Conservation (phyloP, 805 yeast genomes). For the Hanseniaspora jakobsenii region DNA sequence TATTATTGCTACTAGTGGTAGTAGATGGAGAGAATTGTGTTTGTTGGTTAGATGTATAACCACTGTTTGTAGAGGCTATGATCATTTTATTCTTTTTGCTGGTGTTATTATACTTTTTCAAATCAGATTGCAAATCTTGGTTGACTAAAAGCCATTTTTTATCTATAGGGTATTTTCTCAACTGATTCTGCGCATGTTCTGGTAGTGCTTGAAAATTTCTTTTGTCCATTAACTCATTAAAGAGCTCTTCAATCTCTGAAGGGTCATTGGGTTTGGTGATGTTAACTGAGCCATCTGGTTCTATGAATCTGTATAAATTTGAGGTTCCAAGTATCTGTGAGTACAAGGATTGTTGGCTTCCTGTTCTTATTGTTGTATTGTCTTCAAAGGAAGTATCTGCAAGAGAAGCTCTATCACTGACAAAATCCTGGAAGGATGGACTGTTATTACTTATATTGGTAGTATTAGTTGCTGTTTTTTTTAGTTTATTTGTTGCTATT, state of each 20-base stretch:
- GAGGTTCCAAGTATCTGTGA: conserved; percentile 24
- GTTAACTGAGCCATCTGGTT: conserved; percentile 25
- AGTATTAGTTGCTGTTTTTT: conserved; percentile 3
- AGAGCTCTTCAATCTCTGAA: conserved; percentile 58
- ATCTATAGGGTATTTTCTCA: conserved; percentile 59
- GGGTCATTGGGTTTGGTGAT: conserved; percentile 59
- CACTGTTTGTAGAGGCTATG: conserved; percentile 7
- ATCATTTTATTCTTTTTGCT: conserved; percentile 13
- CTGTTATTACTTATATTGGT: background rate
- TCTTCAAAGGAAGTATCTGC: background rate
- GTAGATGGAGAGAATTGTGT: no score
- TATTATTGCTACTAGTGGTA: background rate
- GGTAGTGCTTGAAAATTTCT: conserved; percentile 67
- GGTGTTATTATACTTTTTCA: conserved; percentile 37
- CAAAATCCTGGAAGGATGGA: background rate
- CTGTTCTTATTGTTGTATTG: background rate
- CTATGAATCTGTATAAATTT: conserved; percentile 23
- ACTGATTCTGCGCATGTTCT: conserved; percentile 58
- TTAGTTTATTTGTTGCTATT: background rate
- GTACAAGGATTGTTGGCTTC: conserved; percentile 18
- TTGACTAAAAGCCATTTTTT: conserved; percentile 86
- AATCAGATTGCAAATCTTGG: conserved; percentile 73
- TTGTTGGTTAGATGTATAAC: background rate
- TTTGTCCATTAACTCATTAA: conserved; percentile 66
- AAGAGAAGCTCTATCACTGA: background rate